phyloP scores from a whole-genome alignment of 176 grass and related monocot genomes.

The Ensete glaucum region DNA sequence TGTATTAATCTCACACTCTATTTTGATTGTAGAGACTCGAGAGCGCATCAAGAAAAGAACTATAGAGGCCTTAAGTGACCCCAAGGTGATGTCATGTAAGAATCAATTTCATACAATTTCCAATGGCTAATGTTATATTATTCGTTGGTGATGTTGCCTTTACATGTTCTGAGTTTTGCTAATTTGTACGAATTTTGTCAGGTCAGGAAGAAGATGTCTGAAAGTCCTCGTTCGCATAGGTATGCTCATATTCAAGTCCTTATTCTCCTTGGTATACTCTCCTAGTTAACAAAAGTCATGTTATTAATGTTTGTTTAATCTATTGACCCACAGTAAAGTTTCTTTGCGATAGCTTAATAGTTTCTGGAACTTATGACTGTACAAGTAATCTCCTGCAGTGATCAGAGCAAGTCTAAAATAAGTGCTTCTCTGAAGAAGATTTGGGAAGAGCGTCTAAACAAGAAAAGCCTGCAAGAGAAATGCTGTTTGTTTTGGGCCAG shows the following conservation, averaged over 20 bases:
- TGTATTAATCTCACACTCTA: background rate
- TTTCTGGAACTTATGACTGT: background rate
- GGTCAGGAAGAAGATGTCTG: constrained; percentile 78
- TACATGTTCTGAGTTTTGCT: constrained; percentile 8
- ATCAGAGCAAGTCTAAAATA: constrained; percentile 55
- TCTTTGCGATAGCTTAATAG: background rate
- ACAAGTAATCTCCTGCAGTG: constrained; percentile 32
- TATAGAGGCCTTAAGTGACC: constrained; percentile 55
- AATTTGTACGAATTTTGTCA: constrained; percentile 21
- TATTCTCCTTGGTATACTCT: constrained; percentile 45
- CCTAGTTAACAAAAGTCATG: background rate
- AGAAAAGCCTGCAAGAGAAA: constrained; percentile 32
- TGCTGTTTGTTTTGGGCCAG: constrained; percentile 44
- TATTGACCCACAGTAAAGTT: background rate
- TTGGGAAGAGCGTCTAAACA: constrained; percentile 44
- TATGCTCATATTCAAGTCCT: constrained; percentile 21
- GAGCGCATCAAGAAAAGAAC: constrained; percentile 58
- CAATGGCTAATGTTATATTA: background rate
- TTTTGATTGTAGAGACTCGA: constrained; percentile 42
- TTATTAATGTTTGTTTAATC: background rate
- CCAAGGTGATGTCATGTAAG: constrained; percentile 99
- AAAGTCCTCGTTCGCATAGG: constrained; percentile 51
- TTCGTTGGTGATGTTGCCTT: constrained; percentile 14
- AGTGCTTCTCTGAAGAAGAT: constrained; percentile 44
- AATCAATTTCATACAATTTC: constrained; percentile 23